Conservation (phyloP, 495 filamentous ascomycete genomes). For the Podospora pseudocomata region DNA sequence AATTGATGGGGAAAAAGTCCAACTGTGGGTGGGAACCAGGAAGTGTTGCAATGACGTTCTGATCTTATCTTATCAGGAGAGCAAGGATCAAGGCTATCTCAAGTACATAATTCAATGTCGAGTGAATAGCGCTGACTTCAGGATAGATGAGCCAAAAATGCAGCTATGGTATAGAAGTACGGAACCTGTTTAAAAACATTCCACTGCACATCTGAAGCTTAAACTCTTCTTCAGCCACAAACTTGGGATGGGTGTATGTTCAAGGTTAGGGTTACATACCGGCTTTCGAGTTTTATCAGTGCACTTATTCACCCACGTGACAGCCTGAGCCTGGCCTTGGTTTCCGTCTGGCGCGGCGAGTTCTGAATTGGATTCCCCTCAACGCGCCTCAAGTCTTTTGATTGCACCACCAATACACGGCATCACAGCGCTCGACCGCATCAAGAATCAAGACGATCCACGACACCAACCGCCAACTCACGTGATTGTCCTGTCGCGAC, state of each 20-base stretch:
- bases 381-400: neutral
- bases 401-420: neutral
- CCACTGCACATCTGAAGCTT: neutral
- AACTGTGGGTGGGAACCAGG: neutral
- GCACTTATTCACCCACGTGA: neutral
- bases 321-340: neutral
- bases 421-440: constrained; percentile 2
- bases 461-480: constrained; percentile 29
- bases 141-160: too few relatives aligned
- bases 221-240: neutral
- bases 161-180: too few relatives aligned
- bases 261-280: neutral
- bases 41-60: neutral
- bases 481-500: constrained; percentile 38
- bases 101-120: too few relatives aligned
- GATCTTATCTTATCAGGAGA: constrained; percentile 4
- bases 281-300: neutral
- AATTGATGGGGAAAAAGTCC: neutral
- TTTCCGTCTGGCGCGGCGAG: neutral
- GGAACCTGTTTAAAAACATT: neutral
- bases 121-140: too few relatives aligned
- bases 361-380: neutral
- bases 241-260: neutral
- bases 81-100: neutral
- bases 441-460: constrained; percentile 24